Percentiles rank a stretch among this genome's conserved stretches.
These are phyloP conservation scores for Mediolabrus comicus DNA, from an alignment of 108 stramenopile genomes.

Conservation along the genomic window DNA sequence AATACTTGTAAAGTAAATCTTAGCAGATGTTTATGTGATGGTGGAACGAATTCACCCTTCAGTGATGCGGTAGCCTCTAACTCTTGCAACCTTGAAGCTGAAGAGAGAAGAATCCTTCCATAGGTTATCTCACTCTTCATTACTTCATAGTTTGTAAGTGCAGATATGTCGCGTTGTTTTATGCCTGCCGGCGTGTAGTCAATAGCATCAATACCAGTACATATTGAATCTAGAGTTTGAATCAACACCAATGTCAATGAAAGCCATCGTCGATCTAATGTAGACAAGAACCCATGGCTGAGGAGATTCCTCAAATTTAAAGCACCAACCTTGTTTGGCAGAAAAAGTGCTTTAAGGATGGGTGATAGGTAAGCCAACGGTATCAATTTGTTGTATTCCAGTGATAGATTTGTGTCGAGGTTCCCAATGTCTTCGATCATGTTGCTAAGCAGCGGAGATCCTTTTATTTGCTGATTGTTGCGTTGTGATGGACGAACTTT, in stretches of 20 bases:
- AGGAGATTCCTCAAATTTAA: constrained; percentile 71
- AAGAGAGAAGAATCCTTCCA: constrained; percentile 2
- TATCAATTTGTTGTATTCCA: not conserved
- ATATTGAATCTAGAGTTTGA: constrained; percentile 17
- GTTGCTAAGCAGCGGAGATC: constrained; percentile 25
- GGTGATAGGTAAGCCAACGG: not conserved
- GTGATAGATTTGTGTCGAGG: not conserved
- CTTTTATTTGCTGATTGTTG: constrained; percentile 3
- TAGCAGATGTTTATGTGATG: constrained; percentile 8
- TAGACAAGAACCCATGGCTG: constrained; percentile 69
- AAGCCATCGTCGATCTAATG: constrained; percentile 60
- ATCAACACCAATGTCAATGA: constrained; percentile 48
- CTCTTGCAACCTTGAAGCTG: not conserved
- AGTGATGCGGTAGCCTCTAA: not conserved
- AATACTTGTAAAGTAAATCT: constrained; percentile 11
- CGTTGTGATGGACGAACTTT: not conserved
- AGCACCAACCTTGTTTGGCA: constrained; percentile 45
- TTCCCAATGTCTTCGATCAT: constrained; percentile 25
- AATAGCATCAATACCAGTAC: not conserved
- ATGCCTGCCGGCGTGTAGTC: not conserved
- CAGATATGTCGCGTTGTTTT: not conserved
- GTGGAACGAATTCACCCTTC: constrained; percentile 1
- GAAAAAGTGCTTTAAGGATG: constrained; percentile 43
- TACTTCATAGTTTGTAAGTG: constrained; percentile 13
- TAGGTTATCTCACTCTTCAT: constrained; percentile 4